Conservation (phyloP, 2,329 filamentous ascomycete genomes). For the Leptographium wingfieldii region DNA sequence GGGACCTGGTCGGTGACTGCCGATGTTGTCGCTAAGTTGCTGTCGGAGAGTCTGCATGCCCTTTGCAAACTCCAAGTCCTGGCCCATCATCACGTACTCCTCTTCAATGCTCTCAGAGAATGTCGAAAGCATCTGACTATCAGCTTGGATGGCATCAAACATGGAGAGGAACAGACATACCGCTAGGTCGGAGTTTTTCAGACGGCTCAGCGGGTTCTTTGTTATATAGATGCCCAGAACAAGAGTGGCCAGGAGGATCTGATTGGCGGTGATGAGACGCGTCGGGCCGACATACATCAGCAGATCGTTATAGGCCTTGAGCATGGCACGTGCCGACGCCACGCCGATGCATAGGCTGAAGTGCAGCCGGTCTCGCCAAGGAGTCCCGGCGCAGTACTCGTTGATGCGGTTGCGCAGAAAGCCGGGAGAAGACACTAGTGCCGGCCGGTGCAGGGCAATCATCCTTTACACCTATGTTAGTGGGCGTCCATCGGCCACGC, state of each 20-base stretch:
- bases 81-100: neutral
- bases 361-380: constrained; percentile 2
- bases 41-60: neutral
- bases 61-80: neutral
- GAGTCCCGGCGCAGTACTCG: constrained; percentile 6
- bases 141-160: neutral
- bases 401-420: constrained; percentile 6
- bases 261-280: constrained; percentile 3
- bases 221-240: constrained; percentile 6
- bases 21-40: neutral
- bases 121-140: constrained; percentile 1
- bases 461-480: neutral
- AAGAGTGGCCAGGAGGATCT: constrained; percentile 4
- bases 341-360: constrained; percentile 8
- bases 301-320: constrained; percentile 5
- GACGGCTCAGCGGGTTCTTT: constrained; percentile 4
- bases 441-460: constrained; percentile 6
- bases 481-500: neutral
- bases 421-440: constrained; percentile 1
- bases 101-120: constrained; percentile 3
- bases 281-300: constrained; percentile 1
- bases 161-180: neutral
- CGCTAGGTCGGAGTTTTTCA: constrained; percentile 2
- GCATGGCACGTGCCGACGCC: constrained; percentile 1
- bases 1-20: neutral